A percentile compares a stretch with the other conserved stretches of the same genome.
phyloP scores from a whole-genome alignment of 2,329 filamentous ascomycete genomes.

The Arachnopeziza araneosa region DNA sequence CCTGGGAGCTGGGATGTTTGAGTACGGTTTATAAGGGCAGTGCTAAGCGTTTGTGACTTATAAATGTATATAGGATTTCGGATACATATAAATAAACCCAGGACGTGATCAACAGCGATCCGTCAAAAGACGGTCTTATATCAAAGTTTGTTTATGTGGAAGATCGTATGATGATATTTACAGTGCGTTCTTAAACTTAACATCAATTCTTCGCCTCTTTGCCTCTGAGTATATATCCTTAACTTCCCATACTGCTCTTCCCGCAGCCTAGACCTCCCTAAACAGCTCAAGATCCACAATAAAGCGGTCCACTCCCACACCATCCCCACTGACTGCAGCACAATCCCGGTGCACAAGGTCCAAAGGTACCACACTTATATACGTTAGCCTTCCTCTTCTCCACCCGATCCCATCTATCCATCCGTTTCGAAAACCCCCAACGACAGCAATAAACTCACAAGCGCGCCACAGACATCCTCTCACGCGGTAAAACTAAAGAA shows the following conservation, averaged over 20 bases:
- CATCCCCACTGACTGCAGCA: conserved; percentile 7
- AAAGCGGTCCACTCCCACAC: conserved; percentile 2
- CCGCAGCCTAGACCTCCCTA: too few relatives aligned
- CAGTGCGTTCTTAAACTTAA: background rate
- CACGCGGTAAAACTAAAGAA: too few relatives aligned
- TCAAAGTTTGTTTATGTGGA: too few relatives aligned
- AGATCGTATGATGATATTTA: too few relatives aligned
- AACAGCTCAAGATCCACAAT: conserved; percentile 1
- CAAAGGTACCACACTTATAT: conserved; percentile 3
- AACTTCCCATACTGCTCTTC: background rate
- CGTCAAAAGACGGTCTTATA: too few relatives aligned
- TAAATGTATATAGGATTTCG: background rate
- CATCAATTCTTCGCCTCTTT: background rate
- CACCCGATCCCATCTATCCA: background rate
- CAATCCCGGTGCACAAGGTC: conserved; percentile 2
- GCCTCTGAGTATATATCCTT: background rate
- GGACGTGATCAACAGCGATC: too few relatives aligned
- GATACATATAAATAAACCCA: background rate
- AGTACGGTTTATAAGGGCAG: background rate
- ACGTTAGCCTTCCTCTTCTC: background rate
- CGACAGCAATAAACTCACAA: too few relatives aligned
- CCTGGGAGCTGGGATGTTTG: conserved; percentile 26
- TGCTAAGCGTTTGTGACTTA: background rate
- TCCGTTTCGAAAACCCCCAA: background rate
- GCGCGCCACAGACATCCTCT: too few relatives aligned